Conservation (phyloP, 768 basidiomycete genomes). For the Tephrocybe sp. region DNA sequence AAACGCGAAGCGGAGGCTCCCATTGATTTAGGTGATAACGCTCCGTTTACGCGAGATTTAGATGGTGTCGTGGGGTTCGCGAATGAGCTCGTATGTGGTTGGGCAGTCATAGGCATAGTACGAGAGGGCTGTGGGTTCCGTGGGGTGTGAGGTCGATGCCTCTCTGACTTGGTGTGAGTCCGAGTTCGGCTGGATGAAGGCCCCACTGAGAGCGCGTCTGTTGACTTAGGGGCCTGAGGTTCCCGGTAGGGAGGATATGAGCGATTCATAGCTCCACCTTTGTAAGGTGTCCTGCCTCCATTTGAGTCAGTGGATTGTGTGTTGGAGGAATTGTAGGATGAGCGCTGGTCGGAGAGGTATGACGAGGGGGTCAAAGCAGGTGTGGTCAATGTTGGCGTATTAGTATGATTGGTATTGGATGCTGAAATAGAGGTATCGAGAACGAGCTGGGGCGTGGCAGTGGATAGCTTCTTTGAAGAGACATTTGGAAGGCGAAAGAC, state of each 20-base stretch:
- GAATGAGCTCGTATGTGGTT: conserved; percentile 46
- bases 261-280: conserved; percentile 24
- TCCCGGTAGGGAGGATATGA: conserved; percentile 30
- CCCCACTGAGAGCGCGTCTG: conserved; percentile 38
- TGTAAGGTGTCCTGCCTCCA: conserved; percentile 28
- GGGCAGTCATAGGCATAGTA: conserved; percentile 34
- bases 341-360: conserved; percentile 59
- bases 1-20: conserved; percentile 80
- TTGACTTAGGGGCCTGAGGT: conserved; percentile 30
- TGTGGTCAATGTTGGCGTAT: conserved; percentile 43
- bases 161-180: conserved; percentile 47
- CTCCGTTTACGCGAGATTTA: conserved; percentile 47
- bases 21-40: conserved; percentile 67
- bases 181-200: conserved; percentile 28
- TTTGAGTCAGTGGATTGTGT: conserved; percentile 75
- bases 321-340: conserved; percentile 77
- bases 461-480: conserved; percentile 58
- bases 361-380: conserved; percentile 54
- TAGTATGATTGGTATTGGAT: conserved; percentile 31
- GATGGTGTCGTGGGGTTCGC: conserved; percentile 36
- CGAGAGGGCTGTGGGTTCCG: conserved; percentile 26
- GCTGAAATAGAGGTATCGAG: conserved; percentile 49
- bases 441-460: conserved; percentile 40
- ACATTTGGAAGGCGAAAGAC: conserved; percentile 67
- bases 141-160: conserved; percentile 29